phyloP scores from a whole-genome alignment of 495 filamentous ascomycete genomes.

The Cercophora newfieldiana region DNA sequence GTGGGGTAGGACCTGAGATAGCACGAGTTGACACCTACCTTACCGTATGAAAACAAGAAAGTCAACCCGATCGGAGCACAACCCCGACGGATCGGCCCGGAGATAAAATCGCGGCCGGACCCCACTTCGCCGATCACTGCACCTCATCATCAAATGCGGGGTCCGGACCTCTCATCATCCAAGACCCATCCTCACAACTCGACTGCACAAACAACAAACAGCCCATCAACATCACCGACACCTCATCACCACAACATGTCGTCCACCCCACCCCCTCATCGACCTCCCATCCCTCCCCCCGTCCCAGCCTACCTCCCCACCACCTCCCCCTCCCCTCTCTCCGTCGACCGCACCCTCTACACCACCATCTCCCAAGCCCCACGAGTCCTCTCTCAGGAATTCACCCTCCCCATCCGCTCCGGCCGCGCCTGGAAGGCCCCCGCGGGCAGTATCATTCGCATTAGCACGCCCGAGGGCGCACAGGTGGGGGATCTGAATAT shows the following conservation, averaged over 20 bases:
- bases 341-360: conserved; percentile 48
- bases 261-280: not conserved
- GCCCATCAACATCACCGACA: too few species aligned
- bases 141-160: too few species aligned
- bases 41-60: too few species aligned
- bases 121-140: too few species aligned
- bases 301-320: conserved; percentile 52
- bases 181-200: too few species aligned
- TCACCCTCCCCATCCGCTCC: conserved; percentile 55
- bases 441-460: conserved; percentile 63
- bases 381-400: conserved; percentile 39
- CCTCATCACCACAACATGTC: not conserved
- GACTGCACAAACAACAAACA: too few species aligned
- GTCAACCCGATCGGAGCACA: too few species aligned
- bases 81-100: too few species aligned
- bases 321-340: conserved; percentile 38
- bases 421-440: conserved; percentile 65
- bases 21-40: too few species aligned
- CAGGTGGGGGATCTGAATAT: conserved; percentile 83
- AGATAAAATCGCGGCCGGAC: too few species aligned
- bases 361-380: conserved; percentile 35
- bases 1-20: too few species aligned
- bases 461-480: conserved; percentile 72
- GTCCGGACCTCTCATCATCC: too few species aligned
- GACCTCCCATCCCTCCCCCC: conserved; percentile 36